Evolutionary conservation across 2,329 filamentous ascomycete genomes (phyloP).

Genomic region (Coniochaeta prunicola): DNA sequence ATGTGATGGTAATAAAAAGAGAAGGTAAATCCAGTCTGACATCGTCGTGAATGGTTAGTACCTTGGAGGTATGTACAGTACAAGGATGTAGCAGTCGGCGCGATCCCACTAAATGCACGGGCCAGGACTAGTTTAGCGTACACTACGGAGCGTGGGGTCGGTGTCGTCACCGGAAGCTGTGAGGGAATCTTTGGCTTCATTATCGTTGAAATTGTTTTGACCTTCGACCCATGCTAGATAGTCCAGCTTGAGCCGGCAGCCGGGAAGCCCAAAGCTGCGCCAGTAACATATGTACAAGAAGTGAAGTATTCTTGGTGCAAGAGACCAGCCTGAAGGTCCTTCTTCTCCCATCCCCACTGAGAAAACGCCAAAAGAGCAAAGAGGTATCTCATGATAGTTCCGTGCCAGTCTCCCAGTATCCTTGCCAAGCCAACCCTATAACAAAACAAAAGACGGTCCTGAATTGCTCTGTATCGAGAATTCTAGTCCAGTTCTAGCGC

Average conservation of each 20-base stretch:
- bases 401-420: background rate
- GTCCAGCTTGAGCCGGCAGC: background rate
- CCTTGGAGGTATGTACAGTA: background rate
- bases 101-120: background rate
- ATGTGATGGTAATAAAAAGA: background rate
- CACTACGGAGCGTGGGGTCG: background rate
- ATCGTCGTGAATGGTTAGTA: background rate
- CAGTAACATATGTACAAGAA: background rate
- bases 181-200: background rate
- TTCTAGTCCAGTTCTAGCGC: conserved; percentile 3
- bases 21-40: background rate
- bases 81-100: background rate
- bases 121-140: background rate
- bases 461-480: background rate
- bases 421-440: background rate
- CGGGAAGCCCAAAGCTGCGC: background rate
- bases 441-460: background rate
- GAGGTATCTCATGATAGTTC: background rate
- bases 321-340: background rate
- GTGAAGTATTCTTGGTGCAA: background rate
- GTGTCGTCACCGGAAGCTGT: background rate
- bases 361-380: background rate
- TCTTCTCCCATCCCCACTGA: background rate
- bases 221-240: too few species aligned
- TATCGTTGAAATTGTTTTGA: background rate